A percentile compares a stretch with the other conserved stretches of the same genome.
Evolutionary conservation across 2,329 filamentous ascomycete genomes (phyloP).

Genomic region (Fusarium oxysporum): DNA sequence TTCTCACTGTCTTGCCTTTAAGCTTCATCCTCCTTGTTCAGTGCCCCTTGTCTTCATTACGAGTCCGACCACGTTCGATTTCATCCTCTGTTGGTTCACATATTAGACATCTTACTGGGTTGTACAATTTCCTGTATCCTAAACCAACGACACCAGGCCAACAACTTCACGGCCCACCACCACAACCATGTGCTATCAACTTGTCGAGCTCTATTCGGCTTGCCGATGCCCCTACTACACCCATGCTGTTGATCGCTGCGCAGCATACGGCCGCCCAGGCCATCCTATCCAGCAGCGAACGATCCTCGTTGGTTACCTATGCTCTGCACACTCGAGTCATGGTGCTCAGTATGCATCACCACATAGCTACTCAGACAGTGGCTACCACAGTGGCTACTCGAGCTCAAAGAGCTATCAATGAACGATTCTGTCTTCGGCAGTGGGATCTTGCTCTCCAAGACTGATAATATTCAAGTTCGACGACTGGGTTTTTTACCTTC

Average conservation of each 20-base stretch:
- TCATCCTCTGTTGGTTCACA: conserved; percentile 11
- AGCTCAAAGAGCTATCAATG: conserved; percentile 61
- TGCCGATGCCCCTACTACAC: conserved; percentile 91
- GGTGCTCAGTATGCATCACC: conserved; percentile 54
- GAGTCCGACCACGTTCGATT: conserved; percentile 8
- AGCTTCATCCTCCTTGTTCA: conserved; percentile 23
- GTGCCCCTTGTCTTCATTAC: not conserved
- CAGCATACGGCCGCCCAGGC: conserved; percentile 77
- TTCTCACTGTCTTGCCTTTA: conserved; percentile 6
- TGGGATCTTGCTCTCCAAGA: conserved; percentile 56
- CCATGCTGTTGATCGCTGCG: conserved; percentile 86
- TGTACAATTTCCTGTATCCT: conserved; percentile 13
- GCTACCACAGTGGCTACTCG: conserved; percentile 64
- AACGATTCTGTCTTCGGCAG: conserved; percentile 65
- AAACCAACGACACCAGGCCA: conserved; percentile 29
- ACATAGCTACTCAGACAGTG: conserved; percentile 65
- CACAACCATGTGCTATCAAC: conserved; percentile 82
- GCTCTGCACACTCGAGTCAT: conserved; percentile 55
- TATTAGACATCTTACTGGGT: conserved; percentile 4
- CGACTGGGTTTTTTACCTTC: conserved; percentile 62
- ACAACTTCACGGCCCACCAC: conserved; percentile 25
- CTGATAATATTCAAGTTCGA: conserved; percentile 58
- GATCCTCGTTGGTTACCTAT: conserved; percentile 86
- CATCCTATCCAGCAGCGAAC: conserved; percentile 79
- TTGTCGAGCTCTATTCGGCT: conserved; percentile 86